Conservation (phyloP, 1,139 yeast species). For the Geotrichum bryndzae region DNA sequence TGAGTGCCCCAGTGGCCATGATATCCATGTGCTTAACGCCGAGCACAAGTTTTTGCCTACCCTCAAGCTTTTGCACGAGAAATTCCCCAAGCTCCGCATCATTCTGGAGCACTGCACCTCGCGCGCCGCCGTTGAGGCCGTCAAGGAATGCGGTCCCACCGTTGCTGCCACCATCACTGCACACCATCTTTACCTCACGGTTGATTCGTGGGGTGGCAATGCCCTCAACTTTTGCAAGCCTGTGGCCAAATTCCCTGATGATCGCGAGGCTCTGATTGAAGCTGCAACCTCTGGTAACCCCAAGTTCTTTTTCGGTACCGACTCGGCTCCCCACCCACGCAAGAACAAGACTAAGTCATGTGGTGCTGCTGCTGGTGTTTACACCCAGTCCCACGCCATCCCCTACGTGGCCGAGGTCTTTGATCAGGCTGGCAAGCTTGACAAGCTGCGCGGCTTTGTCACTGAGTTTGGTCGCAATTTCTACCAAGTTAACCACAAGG, state of each 20-base stretch:
- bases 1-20: constrained; percentile 63
- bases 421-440: constrained; percentile 57
- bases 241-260: constrained; percentile 88
- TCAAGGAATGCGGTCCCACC: constrained; percentile 59
- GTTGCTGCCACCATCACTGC: constrained; percentile 96
- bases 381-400: constrained; percentile 77
- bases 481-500: constrained; percentile 47
- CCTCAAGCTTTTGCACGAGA: constrained; percentile 62
- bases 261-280: constrained; percentile 66
- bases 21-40: constrained; percentile 85
- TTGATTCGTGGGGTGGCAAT: constrained; percentile 96
- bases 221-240: constrained; percentile 96
- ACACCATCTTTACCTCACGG: constrained; percentile 81
- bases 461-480: constrained; percentile 65
- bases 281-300: constrained; percentile 94
- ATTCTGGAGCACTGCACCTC: constrained; percentile 95
- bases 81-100: constrained; percentile 82
- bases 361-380: constrained; percentile 96
- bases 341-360: constrained; percentile 66
- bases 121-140: constrained; percentile 73
- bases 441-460: constrained; percentile 66
- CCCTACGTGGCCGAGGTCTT: constrained; percentile 84
- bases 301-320: constrained; percentile 93
- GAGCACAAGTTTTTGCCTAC: constrained; percentile 94
- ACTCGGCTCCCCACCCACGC: constrained; percentile 93